Conservation (phyloP, 805 yeast genomes). For the Metschnikowia sp. region DNA sequence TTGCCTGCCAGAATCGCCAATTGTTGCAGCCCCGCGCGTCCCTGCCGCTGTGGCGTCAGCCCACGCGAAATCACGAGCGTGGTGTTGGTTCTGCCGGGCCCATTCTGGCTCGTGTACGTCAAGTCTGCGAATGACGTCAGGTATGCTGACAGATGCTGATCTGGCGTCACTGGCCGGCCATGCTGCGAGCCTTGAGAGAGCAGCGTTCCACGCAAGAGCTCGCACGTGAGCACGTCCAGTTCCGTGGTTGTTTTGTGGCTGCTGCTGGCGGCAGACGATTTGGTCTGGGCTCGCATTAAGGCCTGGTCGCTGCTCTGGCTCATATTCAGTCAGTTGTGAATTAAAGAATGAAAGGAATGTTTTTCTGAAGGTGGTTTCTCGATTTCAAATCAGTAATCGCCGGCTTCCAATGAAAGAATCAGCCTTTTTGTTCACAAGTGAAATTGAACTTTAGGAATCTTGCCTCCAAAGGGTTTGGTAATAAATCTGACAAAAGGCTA, state of each 20-base stretch:
- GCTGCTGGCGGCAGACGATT: background rate
- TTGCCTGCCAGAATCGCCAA: slow-evolving; percentile 4
- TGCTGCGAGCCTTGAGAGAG: background rate
- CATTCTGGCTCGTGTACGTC: background rate
- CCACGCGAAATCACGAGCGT: background rate
- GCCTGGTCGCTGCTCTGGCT: background rate
- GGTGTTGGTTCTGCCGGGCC: background rate
- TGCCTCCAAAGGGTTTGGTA: no score
- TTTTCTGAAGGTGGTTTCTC: no score
- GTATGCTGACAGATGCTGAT: background rate
- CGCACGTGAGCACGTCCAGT: slow-evolving; percentile 6
- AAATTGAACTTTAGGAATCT: no score
- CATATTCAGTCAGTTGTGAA: background rate
- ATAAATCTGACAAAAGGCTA: no score
- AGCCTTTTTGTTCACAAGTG: no score
- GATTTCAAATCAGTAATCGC: no score
- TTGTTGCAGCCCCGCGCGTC: background rate
- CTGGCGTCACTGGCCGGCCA: background rate
- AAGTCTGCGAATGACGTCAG: slow-evolving; percentile 1
- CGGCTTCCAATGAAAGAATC: no score
- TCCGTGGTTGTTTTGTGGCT: background rate
- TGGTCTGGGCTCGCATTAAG: background rate
- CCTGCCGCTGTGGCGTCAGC: background rate
- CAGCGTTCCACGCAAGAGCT: slow-evolving; percentile 4
- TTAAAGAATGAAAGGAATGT: no score